phyloP scores from a whole-genome alignment of 129 eudicot species.

The Tanacetum coccineum region DNA sequence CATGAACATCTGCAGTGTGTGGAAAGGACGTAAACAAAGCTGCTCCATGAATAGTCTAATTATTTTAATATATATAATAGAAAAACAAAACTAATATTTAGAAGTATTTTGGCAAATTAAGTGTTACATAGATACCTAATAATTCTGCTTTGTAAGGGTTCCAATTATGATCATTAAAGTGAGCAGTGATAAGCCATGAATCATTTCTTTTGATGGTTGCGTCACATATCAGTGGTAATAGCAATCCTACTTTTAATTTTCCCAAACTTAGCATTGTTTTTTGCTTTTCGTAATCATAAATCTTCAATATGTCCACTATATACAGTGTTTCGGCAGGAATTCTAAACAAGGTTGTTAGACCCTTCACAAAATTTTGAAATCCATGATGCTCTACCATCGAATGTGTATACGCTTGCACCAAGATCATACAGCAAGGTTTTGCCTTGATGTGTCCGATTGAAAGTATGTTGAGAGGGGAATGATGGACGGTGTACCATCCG shows the following conservation, averaged over 20 bases:
- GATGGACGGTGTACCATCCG: no score
- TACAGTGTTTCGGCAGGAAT: background rate
- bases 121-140: no score
- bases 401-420: no score
- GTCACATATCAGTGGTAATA: background rate
- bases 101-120: no score
- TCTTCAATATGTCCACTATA: background rate
- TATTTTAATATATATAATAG: background rate
- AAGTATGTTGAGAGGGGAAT: no score
- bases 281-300: no score
- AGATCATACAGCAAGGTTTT: no score
- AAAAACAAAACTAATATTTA: background rate
- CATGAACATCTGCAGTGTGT: conserved; percentile 5
- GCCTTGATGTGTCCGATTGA: no score
- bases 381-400: no score
- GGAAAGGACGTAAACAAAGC: conserved; percentile 27
- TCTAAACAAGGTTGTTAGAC: conserved; percentile 14
- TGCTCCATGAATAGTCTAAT: background rate
- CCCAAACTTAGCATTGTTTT: no score
- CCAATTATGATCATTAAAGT: background rate
- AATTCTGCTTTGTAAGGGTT: background rate
- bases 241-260: background rate
- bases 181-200: background rate
- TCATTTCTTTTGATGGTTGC: background rate
- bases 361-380: no score